Conservation (phyloP, 169 alveolate species). For the Eimeria praecox region DNA sequence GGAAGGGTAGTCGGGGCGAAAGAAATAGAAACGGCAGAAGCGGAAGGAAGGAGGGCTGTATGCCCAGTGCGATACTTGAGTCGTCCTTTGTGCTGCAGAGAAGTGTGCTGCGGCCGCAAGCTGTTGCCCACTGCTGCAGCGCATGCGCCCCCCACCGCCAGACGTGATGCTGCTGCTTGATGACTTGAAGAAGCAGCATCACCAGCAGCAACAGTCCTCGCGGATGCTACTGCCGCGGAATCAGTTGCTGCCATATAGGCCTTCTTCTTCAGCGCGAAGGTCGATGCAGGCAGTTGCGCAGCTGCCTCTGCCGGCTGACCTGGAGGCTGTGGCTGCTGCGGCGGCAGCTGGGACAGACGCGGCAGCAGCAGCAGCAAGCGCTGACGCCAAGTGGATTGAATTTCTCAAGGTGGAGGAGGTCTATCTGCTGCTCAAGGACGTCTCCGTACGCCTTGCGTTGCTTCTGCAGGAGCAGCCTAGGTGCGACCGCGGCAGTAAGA, state of each 20-base stretch:
- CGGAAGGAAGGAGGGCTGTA: neutral
- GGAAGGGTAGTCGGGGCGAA: neutral
- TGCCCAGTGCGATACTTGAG: neutral
- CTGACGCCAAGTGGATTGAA: constrained; percentile 12
- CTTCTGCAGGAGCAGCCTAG: constrained; percentile 59
- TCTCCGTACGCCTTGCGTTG: neutral
- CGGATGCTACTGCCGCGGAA: constrained; percentile 35
- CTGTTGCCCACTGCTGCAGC: constrained; percentile 53
- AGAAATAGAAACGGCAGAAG: neutral
- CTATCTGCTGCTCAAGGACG: constrained; percentile 11
- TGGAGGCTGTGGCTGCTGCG: constrained; percentile 45
- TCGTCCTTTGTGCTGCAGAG: constrained; percentile 12
- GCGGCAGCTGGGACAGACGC: neutral
- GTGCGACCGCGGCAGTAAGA: neutral
- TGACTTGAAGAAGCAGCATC: constrained; percentile 58
- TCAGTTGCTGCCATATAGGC: constrained; percentile 59
- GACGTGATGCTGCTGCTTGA: constrained; percentile 45
- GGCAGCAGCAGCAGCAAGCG: constrained; percentile 34
- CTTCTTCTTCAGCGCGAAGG: constrained; percentile 41
- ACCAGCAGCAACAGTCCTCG: constrained; percentile 55
- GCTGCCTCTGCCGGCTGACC: constrained; percentile 51
- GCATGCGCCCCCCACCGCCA: constrained; percentile 63
- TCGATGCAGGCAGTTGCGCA: constrained; percentile 63
- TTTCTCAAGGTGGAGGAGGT: constrained; percentile 44
- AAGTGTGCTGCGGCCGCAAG: constrained; percentile 35